Percentiles rank a stretch among this genome's conserved stretches.
Conservation (phyloP, 305 asterid species). For the Fraxinus floribunda region DNA sequence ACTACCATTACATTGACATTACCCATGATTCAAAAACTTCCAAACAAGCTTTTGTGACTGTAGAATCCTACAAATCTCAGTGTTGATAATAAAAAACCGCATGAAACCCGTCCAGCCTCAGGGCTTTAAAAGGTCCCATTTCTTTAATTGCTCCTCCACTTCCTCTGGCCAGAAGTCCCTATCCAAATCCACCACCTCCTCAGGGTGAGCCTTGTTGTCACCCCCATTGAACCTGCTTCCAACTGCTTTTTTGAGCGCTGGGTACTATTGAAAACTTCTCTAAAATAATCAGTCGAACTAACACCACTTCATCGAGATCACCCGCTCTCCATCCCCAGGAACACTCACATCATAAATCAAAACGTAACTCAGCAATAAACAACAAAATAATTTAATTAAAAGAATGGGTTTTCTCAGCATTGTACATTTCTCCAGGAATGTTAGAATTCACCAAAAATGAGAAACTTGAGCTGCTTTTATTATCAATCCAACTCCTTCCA, state of each 20-base stretch:
- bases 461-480: constrained; percentile 25
- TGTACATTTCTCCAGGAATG: constrained; percentile 9
- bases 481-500: constrained; percentile 84
- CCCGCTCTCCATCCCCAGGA: not conserved
- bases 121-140: not conserved
- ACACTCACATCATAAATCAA: not conserved
- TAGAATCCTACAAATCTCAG: not conserved
- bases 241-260: not conserved
- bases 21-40: not conserved
- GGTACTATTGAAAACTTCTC: not conserved
- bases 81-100: not conserved
- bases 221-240: not conserved
- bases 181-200: not conserved
- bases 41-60: not conserved
- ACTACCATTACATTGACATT: not conserved
- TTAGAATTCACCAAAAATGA: constrained; percentile 14
- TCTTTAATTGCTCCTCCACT: not conserved
- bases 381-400: not conserved
- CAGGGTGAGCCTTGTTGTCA: not conserved
- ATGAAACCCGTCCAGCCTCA: not conserved
- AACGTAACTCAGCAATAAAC: not conserved
- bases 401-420: constrained; percentile 5
- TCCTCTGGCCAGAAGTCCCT: not conserved
- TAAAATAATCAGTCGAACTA: not conserved
- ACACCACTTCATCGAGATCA: not conserved